Evolutionary conservation across 78 protist genomes (phyloP).

Genomic region (Pigoraptor vietnamica): DNA sequence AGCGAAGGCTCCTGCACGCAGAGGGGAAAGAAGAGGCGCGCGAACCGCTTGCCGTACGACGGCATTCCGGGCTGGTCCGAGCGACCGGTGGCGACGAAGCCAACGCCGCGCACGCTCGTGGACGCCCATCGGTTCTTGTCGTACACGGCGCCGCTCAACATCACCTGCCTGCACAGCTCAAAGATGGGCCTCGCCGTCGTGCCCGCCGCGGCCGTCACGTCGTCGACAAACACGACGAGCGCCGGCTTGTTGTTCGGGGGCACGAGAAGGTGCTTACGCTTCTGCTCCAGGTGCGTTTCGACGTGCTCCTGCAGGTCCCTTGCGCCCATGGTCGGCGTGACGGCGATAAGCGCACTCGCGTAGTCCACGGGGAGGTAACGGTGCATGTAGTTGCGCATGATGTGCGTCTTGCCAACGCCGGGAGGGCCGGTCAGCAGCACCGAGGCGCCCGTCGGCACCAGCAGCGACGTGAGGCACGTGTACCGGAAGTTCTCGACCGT

Average conservation of each 20-base stretch:
- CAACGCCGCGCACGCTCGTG: background rate
- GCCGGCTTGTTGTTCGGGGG: constrained; percentile 62
- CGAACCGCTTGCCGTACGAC: background rate
- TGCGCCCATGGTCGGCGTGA: constrained; percentile 72
- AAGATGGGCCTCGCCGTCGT: constrained; percentile 88
- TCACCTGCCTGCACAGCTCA: constrained; percentile 79
- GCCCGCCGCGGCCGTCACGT: constrained; percentile 73
- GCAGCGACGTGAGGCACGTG: background rate
- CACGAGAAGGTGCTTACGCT: constrained; percentile 50
- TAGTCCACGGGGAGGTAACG: constrained; percentile 31
- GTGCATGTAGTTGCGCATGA: constrained; percentile 33
- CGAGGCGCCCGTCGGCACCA: background rate
- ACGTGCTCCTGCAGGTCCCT: constrained; percentile 61
- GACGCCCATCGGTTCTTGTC: constrained; percentile 15
- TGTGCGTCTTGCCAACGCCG: constrained; percentile 76
- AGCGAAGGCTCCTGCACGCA: background rate
- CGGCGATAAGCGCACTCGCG: constrained; percentile 37
- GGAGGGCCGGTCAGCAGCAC: constrained; percentile 64
- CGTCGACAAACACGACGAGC: constrained; percentile 79
- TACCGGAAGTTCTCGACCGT: constrained; percentile 23
- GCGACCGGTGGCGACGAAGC: background rate
- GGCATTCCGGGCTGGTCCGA: background rate
- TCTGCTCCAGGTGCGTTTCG: constrained; percentile 59
- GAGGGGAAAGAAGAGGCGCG: background rate
- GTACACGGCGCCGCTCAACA: constrained; percentile 84